Base-by-base conservation (phyloP, 2,329 filamentous ascomycete species). In the Arachnomyces sp. region DNA sequence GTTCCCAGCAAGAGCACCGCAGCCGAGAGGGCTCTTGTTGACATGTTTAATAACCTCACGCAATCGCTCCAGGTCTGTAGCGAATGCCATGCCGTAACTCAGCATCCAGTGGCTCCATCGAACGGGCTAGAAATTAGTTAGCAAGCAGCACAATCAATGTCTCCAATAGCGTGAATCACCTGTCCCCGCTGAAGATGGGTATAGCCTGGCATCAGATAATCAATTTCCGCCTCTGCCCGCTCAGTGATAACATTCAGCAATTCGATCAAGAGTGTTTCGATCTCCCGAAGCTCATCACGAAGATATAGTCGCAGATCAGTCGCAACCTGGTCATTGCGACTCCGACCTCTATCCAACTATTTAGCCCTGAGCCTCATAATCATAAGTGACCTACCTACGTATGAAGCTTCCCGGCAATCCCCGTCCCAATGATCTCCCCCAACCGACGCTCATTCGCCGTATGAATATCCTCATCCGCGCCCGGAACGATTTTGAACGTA, bases 261-360 rank as follows among this genome's bases (percentile, higher is more conserved):
- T 40, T 77, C 73, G 32, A 77, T 70, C 3, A 94, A 71, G 52
- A 80, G 77, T 28, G 52, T 60, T 52, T 93, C 85, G 38, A 94
- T 77, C 48, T 71, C 70, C 42, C 73, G 73, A 43, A 94, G 68
- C 66, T 83, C 74, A 48, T 89, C 81, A 32, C 86, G 75, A 47
- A 94, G 66, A 87, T 87, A 95, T 60, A 94, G 70, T 45, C 87
- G 81, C 84, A 94, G 90, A 55, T 94, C 87, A 15, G 82, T 89
- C 35, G 81, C 87, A 42, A 94, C 79, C 66, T 94, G 88, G 65
- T 95, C 88, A 57, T 94, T 94, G 52, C 88, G 77, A 61, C 82
- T 89, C 38, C 89, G 81, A 32, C 82, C 82, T 2, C 41, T 46
- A 17, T 29, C 9, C 18, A 16, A 18, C 32, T 9, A 25, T 9